Base-by-base conservation (phyloP, 495 filamentous ascomycete genomes). In the Tuber aestivum region DNA sequence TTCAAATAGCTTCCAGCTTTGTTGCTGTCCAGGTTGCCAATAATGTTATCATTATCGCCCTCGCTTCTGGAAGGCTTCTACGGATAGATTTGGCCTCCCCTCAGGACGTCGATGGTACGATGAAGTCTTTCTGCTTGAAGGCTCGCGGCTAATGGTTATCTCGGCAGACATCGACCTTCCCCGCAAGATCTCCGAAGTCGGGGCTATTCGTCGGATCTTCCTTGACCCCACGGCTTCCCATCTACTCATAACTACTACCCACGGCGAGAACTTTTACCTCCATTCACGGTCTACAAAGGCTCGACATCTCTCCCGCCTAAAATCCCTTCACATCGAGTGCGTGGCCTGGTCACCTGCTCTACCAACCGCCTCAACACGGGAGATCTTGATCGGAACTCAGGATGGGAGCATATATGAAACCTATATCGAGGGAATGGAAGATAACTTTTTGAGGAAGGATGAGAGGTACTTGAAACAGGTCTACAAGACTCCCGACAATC, bases 1-100 rank as follows among this genome's bases (percentile, higher is more conserved):
- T 97, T 86, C 89, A 90, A 41, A 90, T 97, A 77, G 91, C 94
- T 37, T 92, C 93, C 78, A 93, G 97, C 84, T 97, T 99, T 83
- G 95, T 97, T 45, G 94, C 96, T 38, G 94, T 94, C 68, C 94
- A 97, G 84, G 94, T 97, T 41, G 94, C 95, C 73, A 97, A 99
- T 85, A 97, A 99, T 88, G 94, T 97, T 71, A 88, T 99, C 72
- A 89, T 98, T 21, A 85, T 99, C 70, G 95, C 95, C 41, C 86
- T 98, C 61, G 93, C 92, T 0, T 97, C 92, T 68, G 92, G 92
- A 42, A 90, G 94, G 70, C 94, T 99, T 80, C 87, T 98, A 70
- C 89, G 95, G 71, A 98, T 99, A 82, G 95, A 99, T 83, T 86
- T 99, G 27, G 94, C 97, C 84, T 91, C 89, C 81, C 93, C 96